Conservation (phyloP, 352 stramenopile genomes). For the Pythium biforme region DNA sequence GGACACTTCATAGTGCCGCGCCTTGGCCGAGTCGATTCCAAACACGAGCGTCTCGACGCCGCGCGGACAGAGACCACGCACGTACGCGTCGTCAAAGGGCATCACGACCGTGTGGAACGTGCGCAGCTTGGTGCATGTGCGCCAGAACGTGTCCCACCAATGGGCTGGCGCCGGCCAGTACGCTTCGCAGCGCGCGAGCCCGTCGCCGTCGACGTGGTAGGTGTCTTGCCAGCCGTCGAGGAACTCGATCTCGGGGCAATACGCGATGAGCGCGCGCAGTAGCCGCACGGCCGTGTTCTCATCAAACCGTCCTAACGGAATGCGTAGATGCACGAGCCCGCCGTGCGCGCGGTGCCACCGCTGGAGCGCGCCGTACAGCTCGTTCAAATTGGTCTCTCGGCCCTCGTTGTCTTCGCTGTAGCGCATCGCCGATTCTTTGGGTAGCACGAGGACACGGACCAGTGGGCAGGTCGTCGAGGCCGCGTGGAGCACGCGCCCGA, state of each 20-base stretch:
- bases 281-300: slow-evolving; percentile 18
- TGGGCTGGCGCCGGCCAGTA: slow-evolving; percentile 9
- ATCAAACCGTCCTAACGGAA: slow-evolving; percentile 18
- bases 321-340: slow-evolving; percentile 12
- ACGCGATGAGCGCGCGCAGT: slow-evolving; percentile 8
- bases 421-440: slow-evolving; percentile 2
- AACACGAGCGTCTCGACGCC: slow-evolving; percentile 11
- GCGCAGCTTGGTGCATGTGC: slow-evolving; percentile 2
- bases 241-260: slow-evolving; percentile 17
- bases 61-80: background rate
- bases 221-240: slow-evolving; percentile 20
- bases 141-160: slow-evolving; percentile 10
- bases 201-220: slow-evolving; percentile 5
- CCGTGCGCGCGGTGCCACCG: slow-evolving; percentile 16
- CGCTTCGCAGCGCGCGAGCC: slow-evolving; percentile 9
- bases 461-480: slow-evolving; percentile 2
- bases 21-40: slow-evolving; percentile 16
- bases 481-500: slow-evolving; percentile 2
- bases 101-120: slow-evolving; percentile 15
- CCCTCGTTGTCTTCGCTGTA: slow-evolving; percentile 15
- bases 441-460: slow-evolving; percentile 5
- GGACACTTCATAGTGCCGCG: slow-evolving; percentile 8
- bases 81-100: slow-evolving; percentile 13
- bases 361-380: slow-evolving; percentile 16
- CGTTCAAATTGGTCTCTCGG: slow-evolving; percentile 12